A percentile compares a stretch with the other conserved stretches of the same genome.
phyloP scores from a whole-genome alignment of 805 yeast genomes.

The Dipodascopsis tothii region DNA sequence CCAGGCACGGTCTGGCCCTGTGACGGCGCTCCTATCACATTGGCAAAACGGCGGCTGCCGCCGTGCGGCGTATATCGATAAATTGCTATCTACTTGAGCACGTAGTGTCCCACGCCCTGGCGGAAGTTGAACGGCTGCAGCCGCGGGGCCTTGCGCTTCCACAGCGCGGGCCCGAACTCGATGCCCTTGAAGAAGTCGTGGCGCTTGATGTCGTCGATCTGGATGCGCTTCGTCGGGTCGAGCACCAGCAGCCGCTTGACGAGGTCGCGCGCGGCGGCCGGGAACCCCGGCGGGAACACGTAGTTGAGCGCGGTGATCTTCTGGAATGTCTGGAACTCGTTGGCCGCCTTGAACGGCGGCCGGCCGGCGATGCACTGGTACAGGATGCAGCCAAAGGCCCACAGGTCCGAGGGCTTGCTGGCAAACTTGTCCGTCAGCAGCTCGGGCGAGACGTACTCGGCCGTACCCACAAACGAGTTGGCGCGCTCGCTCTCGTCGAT shows the following conservation, averaged over 20 bases:
- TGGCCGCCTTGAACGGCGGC: conserved; percentile 84
- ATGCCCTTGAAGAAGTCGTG: conserved; percentile 66
- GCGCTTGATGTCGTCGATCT: conserved; percentile 48
- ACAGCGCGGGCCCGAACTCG: conserved; percentile 63
- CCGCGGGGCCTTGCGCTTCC: conserved; percentile 64
- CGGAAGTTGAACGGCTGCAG: conserved; percentile 44
- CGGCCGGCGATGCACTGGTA: conserved; percentile 74
- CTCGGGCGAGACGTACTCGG: conserved; percentile 94
- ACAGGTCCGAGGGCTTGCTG: conserved; percentile 77
- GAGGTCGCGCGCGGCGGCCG: conserved; percentile 57
- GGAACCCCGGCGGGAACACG: conserved; percentile 59
- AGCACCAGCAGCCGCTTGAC: conserved; percentile 57
- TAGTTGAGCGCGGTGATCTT: conserved; percentile 74
- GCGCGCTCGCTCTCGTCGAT: conserved; percentile 30
- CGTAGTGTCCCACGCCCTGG: conserved; percentile 34
- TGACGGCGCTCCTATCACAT: too few relatives aligned
- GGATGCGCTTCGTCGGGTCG: conserved; percentile 62
- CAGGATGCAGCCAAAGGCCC: conserved; percentile 90
- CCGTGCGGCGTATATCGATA: too few relatives aligned
- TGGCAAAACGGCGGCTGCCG: too few relatives aligned
- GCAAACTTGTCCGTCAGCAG: conserved; percentile 67
- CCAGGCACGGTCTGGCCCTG: too few relatives aligned
- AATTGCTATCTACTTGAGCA: neutral
- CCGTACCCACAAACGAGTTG: conserved; percentile 89
- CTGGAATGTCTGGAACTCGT: conserved; percentile 81